Evolutionary conservation across 2,329 filamentous ascomycete genomes (phyloP).

Genomic region (Paraphaeosphaeria minitans): DNA sequence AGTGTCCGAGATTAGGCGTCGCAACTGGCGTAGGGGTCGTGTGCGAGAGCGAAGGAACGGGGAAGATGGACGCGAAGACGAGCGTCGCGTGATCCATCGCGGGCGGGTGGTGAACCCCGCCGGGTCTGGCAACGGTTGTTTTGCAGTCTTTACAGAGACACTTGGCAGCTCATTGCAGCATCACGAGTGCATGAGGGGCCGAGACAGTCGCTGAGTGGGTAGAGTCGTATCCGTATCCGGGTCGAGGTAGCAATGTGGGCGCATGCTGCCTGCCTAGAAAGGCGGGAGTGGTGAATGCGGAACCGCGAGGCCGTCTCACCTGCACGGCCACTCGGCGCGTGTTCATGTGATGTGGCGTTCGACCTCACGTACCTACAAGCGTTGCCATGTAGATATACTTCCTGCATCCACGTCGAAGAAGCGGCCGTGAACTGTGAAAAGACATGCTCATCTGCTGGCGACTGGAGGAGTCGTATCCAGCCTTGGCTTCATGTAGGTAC

Average conservation of each 20-base stretch:
- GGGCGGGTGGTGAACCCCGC: constrained; percentile 27
- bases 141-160: background rate
- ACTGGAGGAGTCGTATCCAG: background rate
- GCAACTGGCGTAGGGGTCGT: constrained; percentile 52
- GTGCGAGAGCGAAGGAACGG: constrained; percentile 47
- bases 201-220: background rate
- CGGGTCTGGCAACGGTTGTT: constrained; percentile 14
- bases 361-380: too few relatives aligned
- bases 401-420: too few relatives aligned
- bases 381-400: too few relatives aligned
- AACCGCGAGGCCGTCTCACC: background rate
- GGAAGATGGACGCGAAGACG: constrained; percentile 54
- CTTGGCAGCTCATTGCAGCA: background rate
- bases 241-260: background rate
- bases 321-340: background rate
- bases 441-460: background rate
- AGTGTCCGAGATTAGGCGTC: constrained; percentile 51
- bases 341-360: background rate
- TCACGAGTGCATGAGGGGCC: background rate
- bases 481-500: too few relatives aligned
- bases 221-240: background rate
- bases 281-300: background rate
- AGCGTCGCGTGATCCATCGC: constrained; percentile 43
- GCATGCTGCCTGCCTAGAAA: background rate
- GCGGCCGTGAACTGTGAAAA: too few relatives aligned